Evolutionary conservation across 768 basidiomycete genomes (phyloP).

Genomic region (Russula emetica): DNA sequence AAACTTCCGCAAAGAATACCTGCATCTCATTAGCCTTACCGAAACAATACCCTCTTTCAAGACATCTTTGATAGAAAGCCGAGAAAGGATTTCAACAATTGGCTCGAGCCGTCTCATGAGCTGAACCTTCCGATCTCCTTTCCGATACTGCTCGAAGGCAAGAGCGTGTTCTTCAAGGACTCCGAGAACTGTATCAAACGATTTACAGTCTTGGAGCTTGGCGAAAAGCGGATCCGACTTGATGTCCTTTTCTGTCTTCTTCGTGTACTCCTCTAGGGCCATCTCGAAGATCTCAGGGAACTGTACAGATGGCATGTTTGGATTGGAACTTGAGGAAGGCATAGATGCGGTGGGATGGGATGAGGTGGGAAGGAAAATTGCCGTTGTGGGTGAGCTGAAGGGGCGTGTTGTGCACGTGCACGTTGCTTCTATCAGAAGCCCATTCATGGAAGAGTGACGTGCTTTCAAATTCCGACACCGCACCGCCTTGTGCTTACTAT

Average conservation of each 20-base stretch:
- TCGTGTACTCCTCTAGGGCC: neutral
- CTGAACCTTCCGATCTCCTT: neutral
- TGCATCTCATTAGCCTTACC: neutral
- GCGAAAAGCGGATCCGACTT: neutral
- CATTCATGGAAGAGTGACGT: no score
- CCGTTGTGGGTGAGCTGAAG: no score
- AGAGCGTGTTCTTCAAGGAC: neutral
- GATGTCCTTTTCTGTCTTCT: neutral
- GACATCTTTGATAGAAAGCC: neutral
- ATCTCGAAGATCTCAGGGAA: neutral
- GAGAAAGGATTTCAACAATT: neutral
- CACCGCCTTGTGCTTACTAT: no score
- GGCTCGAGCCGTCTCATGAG: neutral
- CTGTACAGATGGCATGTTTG: neutral
- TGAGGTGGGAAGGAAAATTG: neutral
- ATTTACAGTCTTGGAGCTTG: neutral
- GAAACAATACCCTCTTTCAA: neutral
- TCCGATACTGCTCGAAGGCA: neutral
- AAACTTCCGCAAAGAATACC: neutral
- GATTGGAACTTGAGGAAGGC: neutral
- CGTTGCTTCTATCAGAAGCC: no score
- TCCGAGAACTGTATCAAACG: neutral
- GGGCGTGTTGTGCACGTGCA: no score
- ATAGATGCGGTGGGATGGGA: neutral
- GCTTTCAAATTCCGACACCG: no score